Evolutionary conservation across 2,329 filamentous ascomycete genomes (phyloP).

Genomic region (Stachybotrys chlorohalonatus): DNA sequence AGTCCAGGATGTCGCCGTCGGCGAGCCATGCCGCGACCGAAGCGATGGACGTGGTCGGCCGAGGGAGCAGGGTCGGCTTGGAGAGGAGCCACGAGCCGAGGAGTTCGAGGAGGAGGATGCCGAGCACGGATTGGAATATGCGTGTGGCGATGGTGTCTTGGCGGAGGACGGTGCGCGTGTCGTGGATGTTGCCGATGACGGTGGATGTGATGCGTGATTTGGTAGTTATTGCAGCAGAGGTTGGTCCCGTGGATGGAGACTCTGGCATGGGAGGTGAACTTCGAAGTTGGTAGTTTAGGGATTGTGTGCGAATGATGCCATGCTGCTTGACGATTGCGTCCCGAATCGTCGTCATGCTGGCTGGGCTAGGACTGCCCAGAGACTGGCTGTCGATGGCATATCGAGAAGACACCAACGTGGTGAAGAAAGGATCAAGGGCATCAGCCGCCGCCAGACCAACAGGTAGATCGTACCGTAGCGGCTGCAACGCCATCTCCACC

Average conservation of each 20-base stretch:
- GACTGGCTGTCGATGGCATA: slow-evolving; percentile 17
- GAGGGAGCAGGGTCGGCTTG: slow-evolving; percentile 16
- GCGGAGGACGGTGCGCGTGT: slow-evolving; percentile 8
- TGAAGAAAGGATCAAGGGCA: slow-evolving; percentile 26
- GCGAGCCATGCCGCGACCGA: slow-evolving; percentile 24
- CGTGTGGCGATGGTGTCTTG: slow-evolving; percentile 24
- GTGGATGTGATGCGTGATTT: slow-evolving; percentile 5
- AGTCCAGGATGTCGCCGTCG: slow-evolving; percentile 24
- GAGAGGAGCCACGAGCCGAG: slow-evolving; percentile 18
- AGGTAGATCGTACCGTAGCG: slow-evolving; percentile 19
- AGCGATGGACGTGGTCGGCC: slow-evolving; percentile 23
- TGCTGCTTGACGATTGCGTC: slow-evolving; percentile 26
- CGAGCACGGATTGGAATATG: slow-evolving; percentile 22
- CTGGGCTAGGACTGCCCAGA: slow-evolving; percentile 10
- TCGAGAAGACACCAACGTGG: slow-evolving; percentile 20
- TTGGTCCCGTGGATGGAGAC: too few species aligned
- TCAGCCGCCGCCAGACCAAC: slow-evolving; percentile 14
- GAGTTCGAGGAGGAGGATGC: slow-evolving; percentile 15
- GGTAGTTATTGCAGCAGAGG: too few species aligned
- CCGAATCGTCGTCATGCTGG: slow-evolving; percentile 10
- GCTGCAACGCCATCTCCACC: slow-evolving; percentile 11
- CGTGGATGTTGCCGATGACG: slow-evolving; percentile 7
- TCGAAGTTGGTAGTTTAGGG: slow-evolving; percentile 18
- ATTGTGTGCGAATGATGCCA: slow-evolving; percentile 24
- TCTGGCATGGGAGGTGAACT: slow-evolving; percentile 6